Percentiles rank a stretch among this genome's conserved stretches.
Conservation (phyloP, 2,329 filamentous ascomycete species). For the Aspergillus sp. region DNA sequence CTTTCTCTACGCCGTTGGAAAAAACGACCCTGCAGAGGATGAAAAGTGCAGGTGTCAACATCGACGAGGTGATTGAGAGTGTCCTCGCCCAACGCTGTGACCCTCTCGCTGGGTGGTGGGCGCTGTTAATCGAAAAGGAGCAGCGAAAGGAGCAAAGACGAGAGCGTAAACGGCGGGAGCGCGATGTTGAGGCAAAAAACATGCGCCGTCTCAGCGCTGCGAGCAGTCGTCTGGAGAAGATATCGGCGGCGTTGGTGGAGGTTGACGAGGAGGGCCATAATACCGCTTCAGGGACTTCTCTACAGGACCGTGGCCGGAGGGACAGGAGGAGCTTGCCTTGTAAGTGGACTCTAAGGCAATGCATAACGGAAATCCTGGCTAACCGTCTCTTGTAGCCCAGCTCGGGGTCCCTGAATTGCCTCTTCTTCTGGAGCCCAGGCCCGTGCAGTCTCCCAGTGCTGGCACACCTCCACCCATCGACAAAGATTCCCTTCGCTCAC, state of each 20-base stretch:
- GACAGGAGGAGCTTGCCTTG: conserved; percentile 60
- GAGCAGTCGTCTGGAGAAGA: conserved; percentile 73
- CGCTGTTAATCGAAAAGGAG: conserved; percentile 86
- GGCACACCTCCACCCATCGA: conserved; percentile 60
- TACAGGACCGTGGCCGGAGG: conserved; percentile 65
- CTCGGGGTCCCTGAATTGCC: conserved; percentile 65
- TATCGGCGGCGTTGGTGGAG: conserved; percentile 66
- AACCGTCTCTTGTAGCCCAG: conserved; percentile 31
- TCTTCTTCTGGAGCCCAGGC: conserved; percentile 56
- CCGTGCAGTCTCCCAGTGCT: conserved; percentile 23
- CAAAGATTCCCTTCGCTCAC: conserved; percentile 61
- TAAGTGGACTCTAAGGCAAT: conserved; percentile 1
- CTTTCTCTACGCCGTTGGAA: conserved; percentile 78
- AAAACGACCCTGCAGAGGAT: conserved; percentile 88
- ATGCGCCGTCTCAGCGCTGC: conserved; percentile 77
- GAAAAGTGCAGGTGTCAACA: conserved; percentile 86
- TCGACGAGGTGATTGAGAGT: conserved; percentile 88
- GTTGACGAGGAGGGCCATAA: conserved; percentile 67
- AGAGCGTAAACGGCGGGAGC: conserved; percentile 76
- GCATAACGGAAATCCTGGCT: too few species aligned
- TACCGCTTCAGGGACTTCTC: conserved; percentile 39
- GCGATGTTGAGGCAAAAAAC: conserved; percentile 69
- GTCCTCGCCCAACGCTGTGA: conserved; percentile 86
- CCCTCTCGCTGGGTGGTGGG: conserved; percentile 90
- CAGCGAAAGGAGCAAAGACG: conserved; percentile 71